Evolutionary conservation across 2,329 filamentous ascomycete species (phyloP).

Genomic region (Diplocarpon rosae): DNA sequence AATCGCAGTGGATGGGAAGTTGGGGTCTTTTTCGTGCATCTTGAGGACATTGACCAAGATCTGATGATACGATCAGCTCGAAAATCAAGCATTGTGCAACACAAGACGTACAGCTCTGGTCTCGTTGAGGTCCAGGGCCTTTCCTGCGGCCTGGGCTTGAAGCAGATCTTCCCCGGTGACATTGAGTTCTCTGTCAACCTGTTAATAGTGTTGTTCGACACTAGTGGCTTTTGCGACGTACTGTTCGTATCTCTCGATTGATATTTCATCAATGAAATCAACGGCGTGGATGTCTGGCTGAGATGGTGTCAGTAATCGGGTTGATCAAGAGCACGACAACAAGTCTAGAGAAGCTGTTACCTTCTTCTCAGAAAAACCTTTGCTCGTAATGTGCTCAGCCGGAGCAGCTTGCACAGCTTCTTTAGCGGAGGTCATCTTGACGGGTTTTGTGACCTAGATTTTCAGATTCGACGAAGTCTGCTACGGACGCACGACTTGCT

Average conservation of each 20-base stretch:
- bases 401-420: too few relatives aligned
- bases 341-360: too few relatives aligned
- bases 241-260: constrained; percentile 1
- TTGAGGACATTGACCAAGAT: constrained; percentile 31
- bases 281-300: background rate
- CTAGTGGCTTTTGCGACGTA: background rate
- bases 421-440: too few relatives aligned
- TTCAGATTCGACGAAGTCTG: too few relatives aligned
- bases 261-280: constrained; percentile 1
- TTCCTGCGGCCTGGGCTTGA: constrained; percentile 35
- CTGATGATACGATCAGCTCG: constrained; percentile 3
- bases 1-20: constrained; percentile 34
- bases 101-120: constrained; percentile 29
- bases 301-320: too few relatives aligned
- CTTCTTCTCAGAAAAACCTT: too few relatives aligned
- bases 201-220: too few relatives aligned
- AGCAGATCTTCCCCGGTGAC: constrained; percentile 37
- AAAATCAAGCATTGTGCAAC: constrained; percentile 1
- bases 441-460: too few relatives aligned
- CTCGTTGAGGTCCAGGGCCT: constrained; percentile 31
- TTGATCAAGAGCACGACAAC: too few relatives aligned
- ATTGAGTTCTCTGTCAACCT: constrained; percentile 26
- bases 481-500: too few relatives aligned
- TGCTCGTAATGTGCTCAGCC: too few relatives aligned
- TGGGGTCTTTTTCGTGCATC: constrained; percentile 36